Evolutionary conservation across 1,139 yeast species (phyloP).

Genomic region (Saccharomyces pastorianus): DNA sequence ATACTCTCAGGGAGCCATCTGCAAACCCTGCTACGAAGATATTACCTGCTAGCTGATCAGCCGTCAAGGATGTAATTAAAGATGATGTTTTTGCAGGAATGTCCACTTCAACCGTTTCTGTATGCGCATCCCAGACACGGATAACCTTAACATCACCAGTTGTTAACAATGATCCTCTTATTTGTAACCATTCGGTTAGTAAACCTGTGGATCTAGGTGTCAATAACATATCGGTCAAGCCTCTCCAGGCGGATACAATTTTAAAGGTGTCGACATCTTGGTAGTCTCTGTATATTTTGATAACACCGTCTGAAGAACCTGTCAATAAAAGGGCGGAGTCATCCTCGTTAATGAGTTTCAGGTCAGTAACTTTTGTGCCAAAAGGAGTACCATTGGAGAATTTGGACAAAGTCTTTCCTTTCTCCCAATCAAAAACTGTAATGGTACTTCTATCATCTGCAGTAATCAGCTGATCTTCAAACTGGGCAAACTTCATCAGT

Average conservation of each 20-base stretch:
- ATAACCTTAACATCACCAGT: constrained; percentile 94
- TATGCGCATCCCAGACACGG: constrained; percentile 92
- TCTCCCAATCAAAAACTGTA: constrained; percentile 85
- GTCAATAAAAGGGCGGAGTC: constrained; percentile 77
- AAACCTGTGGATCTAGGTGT: constrained; percentile 81
- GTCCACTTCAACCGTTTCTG: constrained; percentile 79
- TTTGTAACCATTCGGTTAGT: constrained; percentile 94
- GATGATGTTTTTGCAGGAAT: constrained; percentile 88
- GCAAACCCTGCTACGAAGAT: constrained; percentile 86
- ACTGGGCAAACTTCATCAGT: constrained; percentile 73
- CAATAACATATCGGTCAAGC: constrained; percentile 71
- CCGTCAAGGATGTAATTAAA: constrained; percentile 80
- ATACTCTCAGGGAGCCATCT: constrained; percentile 84
- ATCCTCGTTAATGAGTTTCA: constrained; percentile 84
- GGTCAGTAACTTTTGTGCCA: constrained; percentile 82
- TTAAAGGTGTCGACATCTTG: constrained; percentile 50
- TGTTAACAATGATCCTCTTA: constrained; percentile 80
- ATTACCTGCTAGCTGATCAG: constrained; percentile 95
- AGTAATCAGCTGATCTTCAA: constrained; percentile 74
- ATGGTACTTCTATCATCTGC: constrained; percentile 81
- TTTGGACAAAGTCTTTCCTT: constrained; percentile 46
- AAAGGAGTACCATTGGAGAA: constrained; percentile 81
- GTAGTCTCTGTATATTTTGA: constrained; percentile 75
- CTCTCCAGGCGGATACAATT: constrained; percentile 86
- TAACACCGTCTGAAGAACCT: constrained; percentile 91